These are phyloP conservation scores for Dictyostelium gargantuum DNA, from an alignment of 208 protist genomes.

Conservation along the genomic window DNA sequence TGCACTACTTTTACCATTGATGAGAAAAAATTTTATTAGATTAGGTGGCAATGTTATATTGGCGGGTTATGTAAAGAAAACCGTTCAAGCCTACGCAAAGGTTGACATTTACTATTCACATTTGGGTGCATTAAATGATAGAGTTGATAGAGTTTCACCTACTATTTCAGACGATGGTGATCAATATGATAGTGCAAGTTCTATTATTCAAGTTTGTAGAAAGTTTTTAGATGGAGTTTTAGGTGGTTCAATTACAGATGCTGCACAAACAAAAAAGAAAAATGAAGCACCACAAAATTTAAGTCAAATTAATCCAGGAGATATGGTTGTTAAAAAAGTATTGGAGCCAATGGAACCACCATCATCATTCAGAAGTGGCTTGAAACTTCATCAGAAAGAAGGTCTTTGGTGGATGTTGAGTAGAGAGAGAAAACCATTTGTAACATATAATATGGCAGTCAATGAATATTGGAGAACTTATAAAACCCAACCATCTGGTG, in stretches of 20 bases:
- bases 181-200: not conserved
- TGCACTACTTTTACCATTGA: not conserved
- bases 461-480: not conserved
- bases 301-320: not conserved
- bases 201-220: not conserved
- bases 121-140: not conserved
- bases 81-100: not conserved
- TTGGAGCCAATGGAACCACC: not conserved
- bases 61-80: not conserved
- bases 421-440: constrained; percentile 12
- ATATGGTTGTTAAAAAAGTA: not conserved
- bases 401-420: constrained; percentile 57
- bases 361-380: not conserved
- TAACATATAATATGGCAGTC: not conserved
- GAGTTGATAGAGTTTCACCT: not conserved
- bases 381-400: constrained; percentile 12
- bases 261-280: not conserved
- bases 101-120: not conserved
- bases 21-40: not conserved
- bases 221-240: not conserved
- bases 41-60: not conserved
- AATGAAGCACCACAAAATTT: too few species aligned
- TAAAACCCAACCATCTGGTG: not conserved
- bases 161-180: not conserved
- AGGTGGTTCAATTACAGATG: not conserved